A percentile compares a stretch with the other conserved stretches of the same genome.
phyloP scores from a whole-genome alignment of 202 grass and related monocot species.

The Dendrocalamus latiflorus region DNA sequence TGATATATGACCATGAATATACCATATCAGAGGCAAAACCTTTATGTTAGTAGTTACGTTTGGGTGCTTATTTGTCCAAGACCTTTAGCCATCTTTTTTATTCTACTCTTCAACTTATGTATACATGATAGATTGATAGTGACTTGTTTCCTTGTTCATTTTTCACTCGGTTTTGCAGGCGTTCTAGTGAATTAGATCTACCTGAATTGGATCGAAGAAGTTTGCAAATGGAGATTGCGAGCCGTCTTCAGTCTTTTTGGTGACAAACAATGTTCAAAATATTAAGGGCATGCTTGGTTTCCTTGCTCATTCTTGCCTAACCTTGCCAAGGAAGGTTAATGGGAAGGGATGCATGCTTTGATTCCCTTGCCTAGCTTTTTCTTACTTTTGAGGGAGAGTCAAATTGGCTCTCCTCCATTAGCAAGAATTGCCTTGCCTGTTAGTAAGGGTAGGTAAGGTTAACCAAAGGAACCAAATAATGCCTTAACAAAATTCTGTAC shows the following conservation, averaged over 20 bases:
- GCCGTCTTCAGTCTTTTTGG: not conserved
- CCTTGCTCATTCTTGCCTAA: not conserved
- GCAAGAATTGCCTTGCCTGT: no score
- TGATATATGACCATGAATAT: not conserved
- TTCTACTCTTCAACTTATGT: not conserved
- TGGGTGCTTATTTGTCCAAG: not conserved
- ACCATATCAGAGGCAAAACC: not conserved
- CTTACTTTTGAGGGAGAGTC: not conserved
- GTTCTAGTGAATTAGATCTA: not conserved
- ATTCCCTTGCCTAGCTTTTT: no score
- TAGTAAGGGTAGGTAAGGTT: no score
- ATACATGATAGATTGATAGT: not conserved
- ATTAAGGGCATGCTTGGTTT: not conserved
- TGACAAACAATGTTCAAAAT: not conserved
- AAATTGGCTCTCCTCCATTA: not conserved
- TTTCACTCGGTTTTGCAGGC: not conserved
- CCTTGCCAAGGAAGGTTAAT: not conserved
- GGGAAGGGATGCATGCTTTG: no score
- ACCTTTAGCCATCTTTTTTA: not conserved
- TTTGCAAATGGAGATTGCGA: not conserved
- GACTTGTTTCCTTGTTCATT: not conserved
- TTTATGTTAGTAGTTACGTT: not conserved
- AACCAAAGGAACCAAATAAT: not conserved
- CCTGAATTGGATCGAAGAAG: not conserved
- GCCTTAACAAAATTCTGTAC: not conserved